These are phyloP conservation scores for Arthrobotrys pseudoclavata DNA, from an alignment of 2,329 filamentous ascomycete genomes.

Conservation along the genomic window DNA sequence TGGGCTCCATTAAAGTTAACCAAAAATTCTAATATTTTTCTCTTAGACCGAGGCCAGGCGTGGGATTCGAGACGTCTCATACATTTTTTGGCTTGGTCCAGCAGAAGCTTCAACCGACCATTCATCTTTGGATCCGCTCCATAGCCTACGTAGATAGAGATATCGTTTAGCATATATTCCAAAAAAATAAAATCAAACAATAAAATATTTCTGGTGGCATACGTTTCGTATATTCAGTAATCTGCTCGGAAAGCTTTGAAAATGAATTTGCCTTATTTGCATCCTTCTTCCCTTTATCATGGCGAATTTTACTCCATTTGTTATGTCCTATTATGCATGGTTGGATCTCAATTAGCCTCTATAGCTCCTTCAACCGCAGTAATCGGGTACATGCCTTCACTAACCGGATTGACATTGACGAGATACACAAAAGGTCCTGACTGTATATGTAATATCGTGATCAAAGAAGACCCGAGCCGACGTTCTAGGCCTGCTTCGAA, in stretches of 20 bases:
- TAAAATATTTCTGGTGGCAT: background rate
- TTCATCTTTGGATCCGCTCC: conserved; percentile 56
- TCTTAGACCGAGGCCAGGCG: background rate
- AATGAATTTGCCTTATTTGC: conserved; percentile 81
- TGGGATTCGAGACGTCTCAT: conserved; percentile 33
- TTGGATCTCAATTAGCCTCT: conserved; percentile 68
- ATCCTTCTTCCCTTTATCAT: conserved; percentile 92
- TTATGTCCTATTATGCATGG: conserved; percentile 75
- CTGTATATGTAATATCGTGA: conserved; percentile 4
- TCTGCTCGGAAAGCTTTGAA: conserved; percentile 77
- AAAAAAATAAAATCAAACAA: conserved; percentile 37
- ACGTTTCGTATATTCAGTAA: conserved; percentile 69
- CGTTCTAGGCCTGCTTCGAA: conserved; percentile 4
- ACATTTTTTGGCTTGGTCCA: conserved; percentile 54
- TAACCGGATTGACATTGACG: conserved; percentile 54
- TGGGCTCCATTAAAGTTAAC: conserved; percentile 61
- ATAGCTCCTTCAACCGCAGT: conserved; percentile 62
- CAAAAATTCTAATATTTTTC: background rate
- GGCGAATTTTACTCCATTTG: conserved; percentile 95
- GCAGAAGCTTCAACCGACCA: conserved; percentile 34
- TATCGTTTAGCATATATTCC: conserved; percentile 71
- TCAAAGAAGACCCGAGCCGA: background rate
- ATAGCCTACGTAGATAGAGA: conserved; percentile 32
- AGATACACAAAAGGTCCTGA: conserved; percentile 41
- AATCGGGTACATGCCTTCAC: conserved; percentile 45